Conservation (phyloP, 495 filamentous ascomycete genomes). For the Penicillium taxi region DNA sequence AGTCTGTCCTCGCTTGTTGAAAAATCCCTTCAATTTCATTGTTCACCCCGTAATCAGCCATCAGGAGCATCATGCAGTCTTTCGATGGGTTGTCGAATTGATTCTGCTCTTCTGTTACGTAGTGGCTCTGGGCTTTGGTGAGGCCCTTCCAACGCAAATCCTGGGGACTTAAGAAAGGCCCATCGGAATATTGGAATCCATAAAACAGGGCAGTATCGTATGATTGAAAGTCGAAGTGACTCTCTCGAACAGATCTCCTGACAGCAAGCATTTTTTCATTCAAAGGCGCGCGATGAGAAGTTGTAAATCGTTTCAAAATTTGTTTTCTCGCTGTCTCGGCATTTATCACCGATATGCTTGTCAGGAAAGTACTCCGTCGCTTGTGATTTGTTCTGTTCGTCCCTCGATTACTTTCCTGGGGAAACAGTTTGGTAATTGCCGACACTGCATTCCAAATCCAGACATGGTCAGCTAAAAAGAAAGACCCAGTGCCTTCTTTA, state of each 20-base stretch:
- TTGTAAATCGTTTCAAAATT: background rate
- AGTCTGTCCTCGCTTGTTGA: background rate
- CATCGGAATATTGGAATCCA: background rate
- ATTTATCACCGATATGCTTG: background rate
- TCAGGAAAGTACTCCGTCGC: background rate
- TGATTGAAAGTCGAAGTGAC: background rate
- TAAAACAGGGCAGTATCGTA: background rate
- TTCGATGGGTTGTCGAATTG: background rate
- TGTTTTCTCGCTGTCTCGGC: background rate
- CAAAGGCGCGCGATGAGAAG: background rate
- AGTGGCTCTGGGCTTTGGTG: background rate
- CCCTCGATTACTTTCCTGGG: background rate
- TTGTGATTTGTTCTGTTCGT: background rate
- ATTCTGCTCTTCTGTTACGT: background rate
- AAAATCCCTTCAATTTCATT: background rate
- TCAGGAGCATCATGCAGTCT: background rate
- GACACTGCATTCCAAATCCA: constrained; percentile 1
- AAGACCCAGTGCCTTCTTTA: background rate
- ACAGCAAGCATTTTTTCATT: background rate
- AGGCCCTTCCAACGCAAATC: background rate
- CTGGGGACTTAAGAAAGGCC: background rate
- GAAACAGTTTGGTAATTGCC: background rate
- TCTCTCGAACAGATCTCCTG: background rate
- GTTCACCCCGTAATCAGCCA: background rate
- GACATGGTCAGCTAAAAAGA: background rate